Conservation (phyloP, 169 alveolate species). For the Eimeria necatrix region DNA sequence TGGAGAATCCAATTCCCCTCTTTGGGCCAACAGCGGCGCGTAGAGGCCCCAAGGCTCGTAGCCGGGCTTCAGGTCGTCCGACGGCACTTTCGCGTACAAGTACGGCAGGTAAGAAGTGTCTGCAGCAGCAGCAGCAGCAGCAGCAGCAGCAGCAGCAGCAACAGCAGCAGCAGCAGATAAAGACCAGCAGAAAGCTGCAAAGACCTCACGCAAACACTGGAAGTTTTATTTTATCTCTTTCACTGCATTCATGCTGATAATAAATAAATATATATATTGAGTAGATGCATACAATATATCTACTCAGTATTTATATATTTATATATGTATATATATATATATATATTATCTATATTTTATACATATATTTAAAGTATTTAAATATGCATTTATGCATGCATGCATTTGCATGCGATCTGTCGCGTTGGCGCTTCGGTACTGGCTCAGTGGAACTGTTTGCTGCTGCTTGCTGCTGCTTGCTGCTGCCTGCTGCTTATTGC, state of each 20-base stretch:
- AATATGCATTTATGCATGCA: too few species aligned
- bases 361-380: too few species aligned
- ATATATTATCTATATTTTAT: too few species aligned
- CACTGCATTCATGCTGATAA: neutral
- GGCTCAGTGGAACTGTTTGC: too few species aligned
- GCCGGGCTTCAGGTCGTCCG: conserved; percentile 73
- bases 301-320: too few species aligned
- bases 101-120: conserved; percentile 71
- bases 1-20: neutral
- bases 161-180: neutral
- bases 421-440: too few species aligned
- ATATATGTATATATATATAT: too few species aligned
- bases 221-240: neutral
- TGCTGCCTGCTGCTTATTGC: too few species aligned
- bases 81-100: conserved; percentile 60
- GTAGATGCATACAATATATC: too few species aligned
- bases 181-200: neutral
- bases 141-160: neutral
- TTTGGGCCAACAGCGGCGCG: conserved; percentile 11
- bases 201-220: neutral
- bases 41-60: conserved; percentile 67
- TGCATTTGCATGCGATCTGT: too few species aligned
- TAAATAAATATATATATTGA: too few species aligned
- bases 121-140: neutral
- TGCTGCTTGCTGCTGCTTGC: too few species aligned